Evolutionary conservation across 352 stramenopile species (phyloP), one percentile per base, ranked within the genome.

Genomic region (Lagenidium sp.): DNA sequence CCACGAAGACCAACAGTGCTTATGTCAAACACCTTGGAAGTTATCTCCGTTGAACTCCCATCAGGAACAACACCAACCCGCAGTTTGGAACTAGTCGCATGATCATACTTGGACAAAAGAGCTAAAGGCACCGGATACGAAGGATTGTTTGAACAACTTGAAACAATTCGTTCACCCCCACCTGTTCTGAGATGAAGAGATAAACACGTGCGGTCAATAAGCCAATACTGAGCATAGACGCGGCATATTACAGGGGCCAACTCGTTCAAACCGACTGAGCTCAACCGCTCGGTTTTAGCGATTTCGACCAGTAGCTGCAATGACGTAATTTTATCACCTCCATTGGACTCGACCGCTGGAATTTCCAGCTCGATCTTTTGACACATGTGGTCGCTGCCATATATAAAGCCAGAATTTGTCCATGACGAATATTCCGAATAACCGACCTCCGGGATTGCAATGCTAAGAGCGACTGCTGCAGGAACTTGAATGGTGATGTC

Each of bases 171-270:
- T 70, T 16, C 65, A 58, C 74, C 67, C 42, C 80, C 64, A 2
- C 60, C 62, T 6, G 76, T 86, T 37, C 85, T 78, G 44, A 85
- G 85, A 11, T 65, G 59, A 6, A 93, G 68, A 6, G 61, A 80
- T 2, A 93, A 52, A 21, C 63, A 78, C 13, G 80, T 87, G 21
- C 80, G 73, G 43, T 93, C 77, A 38, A 93, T 83, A 32, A 93
- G 45, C 80, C 80, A 93, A 50, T 90, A 93, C 41, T 93, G 77
- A 5, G 62, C 80, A 43, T 80, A 93, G 12, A 93, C 67, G 26
- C 74, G 62, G 15, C 76, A 89, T 7, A 82, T 55, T 7, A 82
- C 62, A 0, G 80, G 77, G 5, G 65, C 68, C 4, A 87, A 30
- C 4, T 26, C 30, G 35, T 62, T 62, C 10, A 62, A 35, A 36